Evolutionary conservation across 169 alveolate genomes (phyloP).

Genomic region (Plasmodium billcollinsi): DNA sequence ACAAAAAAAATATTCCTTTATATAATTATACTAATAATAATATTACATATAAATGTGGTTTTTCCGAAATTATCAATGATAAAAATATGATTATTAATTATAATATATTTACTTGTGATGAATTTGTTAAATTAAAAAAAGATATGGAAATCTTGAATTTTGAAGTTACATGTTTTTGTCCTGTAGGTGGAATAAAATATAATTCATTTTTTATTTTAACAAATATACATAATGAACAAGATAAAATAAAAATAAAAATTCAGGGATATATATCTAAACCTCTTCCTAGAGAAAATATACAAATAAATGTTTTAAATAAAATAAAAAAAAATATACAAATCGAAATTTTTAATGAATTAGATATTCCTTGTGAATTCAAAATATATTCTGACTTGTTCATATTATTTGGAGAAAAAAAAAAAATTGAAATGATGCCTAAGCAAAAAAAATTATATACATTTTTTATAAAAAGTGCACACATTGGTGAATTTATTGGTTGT

Average conservation of each 20-base stretch:
- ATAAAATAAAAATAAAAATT: constrained; percentile 46
- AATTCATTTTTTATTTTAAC: constrained; percentile 22
- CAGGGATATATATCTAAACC: constrained; percentile 53
- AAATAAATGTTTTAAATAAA: constrained; percentile 30
- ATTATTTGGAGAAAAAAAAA: constrained; percentile 41
- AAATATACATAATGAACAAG: constrained; percentile 42
- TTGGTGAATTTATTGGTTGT: constrained; percentile 72
- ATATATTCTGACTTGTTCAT: constrained; percentile 54
- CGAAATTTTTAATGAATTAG: constrained; percentile 42
- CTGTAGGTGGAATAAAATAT: constrained; percentile 5
- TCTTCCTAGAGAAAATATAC: constrained; percentile 42
- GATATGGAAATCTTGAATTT: constrained; percentile 45
- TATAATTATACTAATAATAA: constrained; percentile 43
- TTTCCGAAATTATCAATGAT: constrained; percentile 22
- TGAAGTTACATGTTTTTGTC: constrained; percentile 47
- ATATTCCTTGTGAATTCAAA: constrained; percentile 53
- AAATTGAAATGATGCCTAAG: constrained; percentile 52
- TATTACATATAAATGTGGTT: constrained; percentile 22
- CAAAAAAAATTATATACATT: constrained; percentile 46
- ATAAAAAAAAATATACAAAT: constrained; percentile 37
- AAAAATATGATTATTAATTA: constrained; percentile 25
- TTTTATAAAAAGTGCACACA: constrained; percentile 49
- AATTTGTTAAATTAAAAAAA: constrained; percentile 33
- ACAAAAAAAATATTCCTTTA: constrained; percentile 25
- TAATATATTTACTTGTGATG: constrained; percentile 32